A percentile compares a stretch with the other conserved stretches of the same genome.
Conservation (phyloP, 2,329 filamentous ascomycete species). For the Aspergillus carbonarius region DNA sequence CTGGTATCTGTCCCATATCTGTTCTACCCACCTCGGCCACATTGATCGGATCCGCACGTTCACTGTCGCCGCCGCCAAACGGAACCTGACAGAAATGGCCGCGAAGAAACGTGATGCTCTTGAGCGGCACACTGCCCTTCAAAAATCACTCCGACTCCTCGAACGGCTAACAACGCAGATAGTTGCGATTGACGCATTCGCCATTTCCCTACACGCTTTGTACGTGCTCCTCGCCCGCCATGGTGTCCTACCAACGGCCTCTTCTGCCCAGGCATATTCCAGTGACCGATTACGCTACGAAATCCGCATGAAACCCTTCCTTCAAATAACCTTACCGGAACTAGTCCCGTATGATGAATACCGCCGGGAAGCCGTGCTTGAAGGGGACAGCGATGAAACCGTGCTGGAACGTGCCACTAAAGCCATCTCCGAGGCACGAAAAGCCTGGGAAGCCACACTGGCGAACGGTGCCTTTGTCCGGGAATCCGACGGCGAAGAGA, state of each 20-base stretch:
- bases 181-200: constrained; percentile 58
- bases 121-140: constrained; percentile 36
- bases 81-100: constrained; percentile 18
- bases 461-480: constrained; percentile 38
- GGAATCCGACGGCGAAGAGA: constrained; percentile 9
- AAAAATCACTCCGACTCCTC: constrained; percentile 51
- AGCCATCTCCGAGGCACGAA: constrained; percentile 42
- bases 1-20: constrained; percentile 77
- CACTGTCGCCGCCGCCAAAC: constrained; percentile 42
- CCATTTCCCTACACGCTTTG: constrained; percentile 56
- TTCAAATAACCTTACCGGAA: constrained; percentile 65
- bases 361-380: constrained; percentile 41
- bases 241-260: constrained; percentile 50
- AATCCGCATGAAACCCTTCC: constrained; percentile 82
- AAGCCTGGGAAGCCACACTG: constrained; percentile 44
- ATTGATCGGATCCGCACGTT: constrained; percentile 72
- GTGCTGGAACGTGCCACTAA: constrained; percentile 42
- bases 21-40: constrained; percentile 67
- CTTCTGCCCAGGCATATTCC: constrained; percentile 59
- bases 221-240: constrained; percentile 67
- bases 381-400: constrained; percentile 43
- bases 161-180: constrained; percentile 65
- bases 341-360: constrained; percentile 67
- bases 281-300: constrained; percentile 71
- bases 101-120: constrained; percentile 16